A percentile compares a stretch with the other conserved stretches of the same genome.
phyloP scores from a whole-genome alignment of 2,329 filamentous ascomycete genomes.

The Juglanconis oblonga region DNA sequence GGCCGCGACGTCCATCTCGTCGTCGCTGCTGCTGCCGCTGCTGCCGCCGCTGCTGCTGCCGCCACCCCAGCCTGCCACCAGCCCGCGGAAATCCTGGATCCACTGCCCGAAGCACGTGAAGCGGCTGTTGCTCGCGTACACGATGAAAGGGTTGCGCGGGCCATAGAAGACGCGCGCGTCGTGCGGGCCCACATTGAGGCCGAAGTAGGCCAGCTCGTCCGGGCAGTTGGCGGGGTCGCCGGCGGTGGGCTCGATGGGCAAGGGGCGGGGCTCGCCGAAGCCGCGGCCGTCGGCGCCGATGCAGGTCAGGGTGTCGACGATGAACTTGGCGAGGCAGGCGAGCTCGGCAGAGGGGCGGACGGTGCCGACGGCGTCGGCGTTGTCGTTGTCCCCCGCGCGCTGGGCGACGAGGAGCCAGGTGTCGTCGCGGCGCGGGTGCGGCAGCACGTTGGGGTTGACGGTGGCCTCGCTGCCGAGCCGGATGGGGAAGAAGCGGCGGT shows the following conservation, averaged over 20 bases:
- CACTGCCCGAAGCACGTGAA: conserved; percentile 57
- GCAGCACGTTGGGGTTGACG: conserved; percentile 57
- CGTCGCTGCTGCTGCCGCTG: background rate
- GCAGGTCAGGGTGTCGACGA: conserved; percentile 39
- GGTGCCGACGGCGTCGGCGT: too few relatives aligned
- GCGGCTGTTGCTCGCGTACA: conserved; percentile 54
- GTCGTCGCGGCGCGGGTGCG: conserved; percentile 45
- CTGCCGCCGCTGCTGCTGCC: conserved; percentile 14
- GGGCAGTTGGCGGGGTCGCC: conserved; percentile 37
- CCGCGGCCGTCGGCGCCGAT: conserved; percentile 19
- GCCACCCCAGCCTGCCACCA: conserved; percentile 41
- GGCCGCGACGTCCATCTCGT: background rate
- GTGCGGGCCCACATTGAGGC: conserved; percentile 49
- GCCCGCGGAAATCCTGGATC: conserved; percentile 49
- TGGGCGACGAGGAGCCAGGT: conserved; percentile 53
- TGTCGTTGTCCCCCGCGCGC: conserved; percentile 23
- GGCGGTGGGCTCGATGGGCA: conserved; percentile 46
- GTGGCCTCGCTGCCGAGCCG: conserved; percentile 39
- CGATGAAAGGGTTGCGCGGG: conserved; percentile 44
- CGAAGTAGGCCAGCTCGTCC: conserved; percentile 39
- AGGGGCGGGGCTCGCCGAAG: conserved; percentile 30
- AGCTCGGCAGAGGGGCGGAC: conserved; percentile 37
- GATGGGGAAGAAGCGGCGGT: conserved; percentile 48
- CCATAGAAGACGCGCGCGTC: conserved; percentile 58
- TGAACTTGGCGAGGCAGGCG: conserved; percentile 48